phyloP scores from a whole-genome alignment of 148 eudicot genomes.

The Amaranthus cruentus region DNA sequence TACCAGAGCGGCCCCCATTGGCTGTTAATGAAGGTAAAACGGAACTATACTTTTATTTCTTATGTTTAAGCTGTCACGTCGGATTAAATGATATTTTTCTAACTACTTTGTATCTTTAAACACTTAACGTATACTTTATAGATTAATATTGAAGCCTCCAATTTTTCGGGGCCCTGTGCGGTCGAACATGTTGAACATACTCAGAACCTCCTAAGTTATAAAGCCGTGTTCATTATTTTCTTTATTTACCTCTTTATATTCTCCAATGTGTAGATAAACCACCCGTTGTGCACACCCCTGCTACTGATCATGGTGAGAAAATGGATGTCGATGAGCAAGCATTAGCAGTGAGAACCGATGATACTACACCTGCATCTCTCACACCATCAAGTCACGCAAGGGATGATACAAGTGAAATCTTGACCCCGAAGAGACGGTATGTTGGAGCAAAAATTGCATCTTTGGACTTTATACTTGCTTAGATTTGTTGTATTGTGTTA shows the following conservation, averaged over 20 bases:
- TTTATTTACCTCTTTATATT: conserved; percentile 19
- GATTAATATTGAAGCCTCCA: no score
- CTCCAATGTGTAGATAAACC: conserved; percentile 42
- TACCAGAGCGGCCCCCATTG: conserved; percentile 32
- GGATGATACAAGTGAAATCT: conserved; percentile 32
- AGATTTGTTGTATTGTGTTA: not conserved
- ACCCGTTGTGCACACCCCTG: conserved; percentile 23
- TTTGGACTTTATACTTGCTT: conserved; percentile 8
- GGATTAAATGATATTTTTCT: no score
- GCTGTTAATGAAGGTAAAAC: conserved; percentile 47
- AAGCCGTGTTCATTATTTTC: not conserved
- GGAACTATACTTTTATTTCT: conserved; percentile 7
- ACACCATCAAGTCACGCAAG: conserved; percentile 30
- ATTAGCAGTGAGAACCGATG: conserved; percentile 22
- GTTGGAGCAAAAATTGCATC: conserved; percentile 14
- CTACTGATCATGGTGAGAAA: conserved; percentile 31
- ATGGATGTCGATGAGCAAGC: conserved; percentile 31
- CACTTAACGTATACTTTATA: no score
- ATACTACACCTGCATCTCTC: conserved; percentile 17
- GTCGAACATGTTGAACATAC: no score
- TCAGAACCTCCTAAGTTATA: not conserved
- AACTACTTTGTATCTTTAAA: no score
- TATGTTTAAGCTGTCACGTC: not conserved
- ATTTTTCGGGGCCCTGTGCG: no score
- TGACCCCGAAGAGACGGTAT: conserved; percentile 62